A percentile compares a stretch with the other conserved stretches of the same genome.
Evolutionary conservation across 306 rosid species (phyloP).

Genomic region (Rosa rugosa): DNA sequence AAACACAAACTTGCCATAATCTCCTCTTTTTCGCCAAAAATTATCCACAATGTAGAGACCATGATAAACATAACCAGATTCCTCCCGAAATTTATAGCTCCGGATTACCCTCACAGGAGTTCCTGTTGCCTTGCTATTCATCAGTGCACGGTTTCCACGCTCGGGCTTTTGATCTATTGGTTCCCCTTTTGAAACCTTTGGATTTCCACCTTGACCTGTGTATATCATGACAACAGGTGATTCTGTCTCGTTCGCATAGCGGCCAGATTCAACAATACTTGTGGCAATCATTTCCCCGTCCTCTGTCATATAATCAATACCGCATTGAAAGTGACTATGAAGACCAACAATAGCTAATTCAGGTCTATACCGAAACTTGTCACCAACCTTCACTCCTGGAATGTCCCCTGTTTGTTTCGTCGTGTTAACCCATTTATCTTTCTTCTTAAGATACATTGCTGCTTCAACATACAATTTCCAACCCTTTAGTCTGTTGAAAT

Average conservation of each 20-base stretch:
- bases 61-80: constrained; percentile 18
- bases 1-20: constrained; percentile 37
- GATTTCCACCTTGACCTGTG: constrained; percentile 47
- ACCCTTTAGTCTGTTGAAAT: not conserved
- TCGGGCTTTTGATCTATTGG: constrained; percentile 36
- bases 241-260: constrained; percentile 23
- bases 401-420: constrained; percentile 28
- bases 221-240: constrained; percentile 27
- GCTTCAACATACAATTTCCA: not conserved
- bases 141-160: constrained; percentile 47
- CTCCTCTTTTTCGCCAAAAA: constrained; percentile 27
- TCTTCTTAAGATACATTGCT: not conserved
- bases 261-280: constrained; percentile 36
- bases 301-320: constrained; percentile 41
- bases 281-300: constrained; percentile 30
- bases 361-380: constrained; percentile 26
- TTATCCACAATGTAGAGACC: constrained; percentile 39
- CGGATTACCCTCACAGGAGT: constrained; percentile 43
- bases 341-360: constrained; percentile 48
- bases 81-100: not conserved
- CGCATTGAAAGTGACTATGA: constrained; percentile 21
- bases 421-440: constrained; percentile 18
- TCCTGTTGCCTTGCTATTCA: constrained; percentile 32
- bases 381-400: constrained; percentile 46
- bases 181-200: not conserved